Evolutionary conservation across 495 filamentous ascomycete species (phyloP).

Genomic region (Talaromyces wortmannii): DNA sequence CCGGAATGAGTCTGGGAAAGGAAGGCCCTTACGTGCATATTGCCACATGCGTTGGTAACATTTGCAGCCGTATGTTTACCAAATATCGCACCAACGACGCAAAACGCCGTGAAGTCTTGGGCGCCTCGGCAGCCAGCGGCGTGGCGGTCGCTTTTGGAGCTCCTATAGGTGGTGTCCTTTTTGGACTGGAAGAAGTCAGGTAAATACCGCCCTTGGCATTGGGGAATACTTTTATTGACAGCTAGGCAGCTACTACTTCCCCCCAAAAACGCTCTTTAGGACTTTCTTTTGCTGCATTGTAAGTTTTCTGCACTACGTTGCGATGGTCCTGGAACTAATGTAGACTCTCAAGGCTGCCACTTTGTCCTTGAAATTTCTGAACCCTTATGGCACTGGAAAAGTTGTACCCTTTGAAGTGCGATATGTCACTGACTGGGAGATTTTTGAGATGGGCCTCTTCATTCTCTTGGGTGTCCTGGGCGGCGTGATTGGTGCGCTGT

Average conservation of each 20-base stretch:
- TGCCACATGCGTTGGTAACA: slow-evolving; percentile 91
- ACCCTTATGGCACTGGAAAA: slow-evolving; percentile 93
- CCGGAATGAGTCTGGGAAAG: slow-evolving; percentile 89
- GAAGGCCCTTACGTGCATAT: slow-evolving; percentile 98
- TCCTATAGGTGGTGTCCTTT: slow-evolving; percentile 87
- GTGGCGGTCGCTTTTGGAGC: slow-evolving; percentile 95
- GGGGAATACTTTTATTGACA: neutral
- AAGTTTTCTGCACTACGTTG: slow-evolving; percentile 9
- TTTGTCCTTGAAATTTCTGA: slow-evolving; percentile 84
- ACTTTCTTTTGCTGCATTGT: slow-evolving; percentile 98
- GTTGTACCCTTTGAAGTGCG: slow-evolving; percentile 94
- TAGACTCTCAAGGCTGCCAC: slow-evolving; percentile 50
- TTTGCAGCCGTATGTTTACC: slow-evolving; percentile 81
- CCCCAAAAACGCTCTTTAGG: slow-evolving; percentile 94
- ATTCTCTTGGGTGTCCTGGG: slow-evolving; percentile 79
- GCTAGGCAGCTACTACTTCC: slow-evolving; percentile 76
- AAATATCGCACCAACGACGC: slow-evolving; percentile 95
- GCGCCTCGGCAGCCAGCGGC: slow-evolving; percentile 84
- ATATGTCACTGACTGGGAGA: slow-evolving; percentile 88
- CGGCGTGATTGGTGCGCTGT: slow-evolving; percentile 78
- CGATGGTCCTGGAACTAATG: slow-evolving; percentile 3
- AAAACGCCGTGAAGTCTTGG: slow-evolving; percentile 84
- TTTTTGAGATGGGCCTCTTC: slow-evolving; percentile 85
- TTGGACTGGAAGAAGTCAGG: slow-evolving; percentile 89
- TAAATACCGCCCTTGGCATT: slow-evolving; percentile 5